These are phyloP conservation scores for Geotrichum fermentans DNA, from an alignment of 1,139 yeast species.

Conservation along the genomic window DNA sequence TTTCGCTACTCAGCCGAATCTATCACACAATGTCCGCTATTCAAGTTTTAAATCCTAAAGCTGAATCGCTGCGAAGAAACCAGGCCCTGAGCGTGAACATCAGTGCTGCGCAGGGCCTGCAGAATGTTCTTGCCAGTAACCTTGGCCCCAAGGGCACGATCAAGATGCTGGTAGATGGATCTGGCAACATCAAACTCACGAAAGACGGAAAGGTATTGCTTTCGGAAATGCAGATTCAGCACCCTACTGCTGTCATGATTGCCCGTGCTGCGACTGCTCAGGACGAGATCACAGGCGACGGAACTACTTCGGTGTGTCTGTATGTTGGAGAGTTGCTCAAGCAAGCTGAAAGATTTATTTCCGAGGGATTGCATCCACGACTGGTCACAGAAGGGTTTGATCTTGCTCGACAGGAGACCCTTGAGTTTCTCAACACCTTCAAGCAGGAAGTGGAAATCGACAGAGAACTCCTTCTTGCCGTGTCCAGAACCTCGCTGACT, in stretches of 20 bases:
- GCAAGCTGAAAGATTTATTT: constrained; percentile 87
- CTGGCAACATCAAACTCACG: constrained; percentile 91
- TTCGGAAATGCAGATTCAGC: constrained; percentile 97
- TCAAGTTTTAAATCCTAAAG: constrained; percentile 92
- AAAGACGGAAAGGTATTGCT: constrained; percentile 94
- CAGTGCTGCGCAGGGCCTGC: constrained; percentile 94
- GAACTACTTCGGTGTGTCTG: constrained; percentile 95
- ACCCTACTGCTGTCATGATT: constrained; percentile 99
- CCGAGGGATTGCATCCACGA: constrained; percentile 95
- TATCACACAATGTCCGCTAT: constrained; percentile 39
- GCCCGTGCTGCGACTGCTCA: constrained; percentile 97
- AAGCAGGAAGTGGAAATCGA: constrained; percentile 49
- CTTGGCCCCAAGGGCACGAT: constrained; percentile 97
- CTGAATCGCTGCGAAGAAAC: constrained; percentile 87
- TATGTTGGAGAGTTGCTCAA: constrained; percentile 90
- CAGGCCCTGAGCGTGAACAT: constrained; percentile 95
- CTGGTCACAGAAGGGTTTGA: constrained; percentile 95
- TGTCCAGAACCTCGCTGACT: constrained; percentile 81
- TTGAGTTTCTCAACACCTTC: constrained; percentile 64
- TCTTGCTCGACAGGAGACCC: constrained; percentile 69
- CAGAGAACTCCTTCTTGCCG: constrained; percentile 83
- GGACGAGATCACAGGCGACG: constrained; percentile 98
- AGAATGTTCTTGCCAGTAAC: constrained; percentile 83
- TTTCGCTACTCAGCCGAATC: not conserved
- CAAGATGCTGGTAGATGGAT: constrained; percentile 93